Evolutionary conservation across 2,329 filamentous ascomycete genomes (phyloP).

Genomic region (Fusarium annulatum): DNA sequence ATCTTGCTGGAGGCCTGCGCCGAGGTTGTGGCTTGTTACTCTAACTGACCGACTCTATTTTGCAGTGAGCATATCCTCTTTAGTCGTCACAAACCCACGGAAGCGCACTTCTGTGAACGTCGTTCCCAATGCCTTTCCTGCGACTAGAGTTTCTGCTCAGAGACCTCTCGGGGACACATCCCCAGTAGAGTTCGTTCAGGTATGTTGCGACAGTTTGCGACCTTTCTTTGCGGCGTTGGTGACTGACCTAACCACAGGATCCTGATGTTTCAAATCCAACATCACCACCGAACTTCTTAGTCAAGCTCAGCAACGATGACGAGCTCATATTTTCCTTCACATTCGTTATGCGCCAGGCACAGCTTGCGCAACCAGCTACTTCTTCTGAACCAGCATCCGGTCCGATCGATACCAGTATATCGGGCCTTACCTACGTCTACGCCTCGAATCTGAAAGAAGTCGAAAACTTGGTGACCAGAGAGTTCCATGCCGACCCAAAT

Average conservation of each 20-base stretch:
- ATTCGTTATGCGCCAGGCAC: conserved; percentile 76
- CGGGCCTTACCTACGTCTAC: conserved; percentile 91
- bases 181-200: conserved; percentile 92
- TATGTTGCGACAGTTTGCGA: conserved; percentile 56
- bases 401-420: conserved; percentile 78
- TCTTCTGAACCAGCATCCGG: conserved; percentile 61
- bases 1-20: conserved; percentile 17
- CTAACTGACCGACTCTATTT: conserved; percentile 33
- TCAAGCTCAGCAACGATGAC: conserved; percentile 90
- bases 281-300: conserved; percentile 76
- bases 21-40: conserved; percentile 29
- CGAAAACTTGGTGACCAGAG: conserved; percentile 91
- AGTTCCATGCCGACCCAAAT: conserved; percentile 97
- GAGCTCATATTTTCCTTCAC: conserved; percentile 94
- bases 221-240: conserved; percentile 26
- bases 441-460: conserved; percentile 87
- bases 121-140: conserved; percentile 87
- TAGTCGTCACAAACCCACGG: conserved; percentile 83
- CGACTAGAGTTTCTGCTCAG: conserved; percentile 78
- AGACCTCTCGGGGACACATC: conserved; percentile 78
- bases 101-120: conserved; percentile 82
- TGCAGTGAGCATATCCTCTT: conserved; percentile 86
- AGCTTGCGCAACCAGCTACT: conserved; percentile 51
- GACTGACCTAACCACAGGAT: conserved; percentile 68
- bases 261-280: conserved; percentile 68